Evolutionary conservation across 768 basidiomycete species (phyloP), one percentile per base, ranked within the genome.

Genomic region (Amanita jacksonii): DNA sequence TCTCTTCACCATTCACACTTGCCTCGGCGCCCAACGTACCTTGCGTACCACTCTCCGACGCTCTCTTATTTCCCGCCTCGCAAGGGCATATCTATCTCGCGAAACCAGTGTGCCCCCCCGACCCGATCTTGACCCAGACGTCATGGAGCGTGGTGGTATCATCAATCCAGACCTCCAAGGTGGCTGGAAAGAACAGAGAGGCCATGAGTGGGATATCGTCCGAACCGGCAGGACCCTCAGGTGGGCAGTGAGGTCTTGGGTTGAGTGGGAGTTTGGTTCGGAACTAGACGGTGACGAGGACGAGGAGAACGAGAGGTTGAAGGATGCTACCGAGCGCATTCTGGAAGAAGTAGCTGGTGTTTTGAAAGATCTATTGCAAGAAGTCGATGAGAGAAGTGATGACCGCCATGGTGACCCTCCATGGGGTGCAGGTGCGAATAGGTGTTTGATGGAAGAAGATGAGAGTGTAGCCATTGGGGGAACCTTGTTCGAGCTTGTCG

Each of bases 341-440:
- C 53, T 89, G 45, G 74, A 79, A 35, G 86, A 89, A 58, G 74
- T 75, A 4, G 77, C 82, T 1, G 77, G 79, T 0, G 72, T 82
- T 5, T 52, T 84, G 48, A 81, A 77, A 55, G 86, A 88, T 49
- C 70, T 85, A 4, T 69, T 85, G 10, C 79, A 83, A 51, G 83
- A 85, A 50, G 68, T 81, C 38, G 83, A 86, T 49, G 72, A 74
- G 16, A 66, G 74, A 44, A 79, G 79, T 8, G 82, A 86, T 28
- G 72, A 71, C 12, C 70, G 74, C 45, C 79, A 79, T 13, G 81
- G 70, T 66, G 44, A 69, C 85, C 37, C 52, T 86, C 44, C 74
- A 77, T 35, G 85, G 85, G 58, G 74, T 74, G 5, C 76, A 80
- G 2, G 69, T 84, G n/a, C 77, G 82, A 52, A 82, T 83, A 51